phyloP scores from a whole-genome alignment of 2,329 filamentous ascomycete genomes.

The Colletotrichum somersetense region DNA sequence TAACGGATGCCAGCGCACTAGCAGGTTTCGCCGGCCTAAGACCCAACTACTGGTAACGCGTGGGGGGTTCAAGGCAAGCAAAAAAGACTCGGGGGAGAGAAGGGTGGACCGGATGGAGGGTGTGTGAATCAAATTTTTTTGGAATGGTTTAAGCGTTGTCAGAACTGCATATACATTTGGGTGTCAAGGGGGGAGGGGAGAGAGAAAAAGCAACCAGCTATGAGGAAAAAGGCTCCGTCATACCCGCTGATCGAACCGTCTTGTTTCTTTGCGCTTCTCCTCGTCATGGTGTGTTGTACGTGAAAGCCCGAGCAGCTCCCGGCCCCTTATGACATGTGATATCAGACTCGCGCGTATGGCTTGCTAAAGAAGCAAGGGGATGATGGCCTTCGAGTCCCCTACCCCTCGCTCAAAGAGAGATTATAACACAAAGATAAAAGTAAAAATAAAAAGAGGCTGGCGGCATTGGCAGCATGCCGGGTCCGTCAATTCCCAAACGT shows the following conservation, averaged over 20 bases:
- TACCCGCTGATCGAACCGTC: not conserved
- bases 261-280: not conserved
- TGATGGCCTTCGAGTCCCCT: not conserved
- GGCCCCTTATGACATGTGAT: not conserved
- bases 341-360: not conserved
- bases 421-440: not conserved
- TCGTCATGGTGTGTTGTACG: not conserved
- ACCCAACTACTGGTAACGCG: conserved; percentile 68
- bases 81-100: not conserved
- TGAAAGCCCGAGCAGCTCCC: not conserved
- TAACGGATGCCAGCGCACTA: conserved; percentile 61
- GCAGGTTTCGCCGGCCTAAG: conserved; percentile 71
- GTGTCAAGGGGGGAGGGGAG: conserved; percentile 14
- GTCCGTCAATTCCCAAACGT: not conserved
- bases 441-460: not conserved
- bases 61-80: not conserved
- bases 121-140: conserved; percentile 10
- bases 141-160: conserved; percentile 38
- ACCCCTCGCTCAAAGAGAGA: not conserved
- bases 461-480: not conserved
- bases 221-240: conserved; percentile 13
- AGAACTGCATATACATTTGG: conserved; percentile 39
- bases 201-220: conserved; percentile 11
- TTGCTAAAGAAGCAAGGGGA: not conserved
- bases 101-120: not conserved